Base-by-base conservation (phyloP, 495 filamentous ascomycete genomes). In the Aspergillus diversus region DNA sequence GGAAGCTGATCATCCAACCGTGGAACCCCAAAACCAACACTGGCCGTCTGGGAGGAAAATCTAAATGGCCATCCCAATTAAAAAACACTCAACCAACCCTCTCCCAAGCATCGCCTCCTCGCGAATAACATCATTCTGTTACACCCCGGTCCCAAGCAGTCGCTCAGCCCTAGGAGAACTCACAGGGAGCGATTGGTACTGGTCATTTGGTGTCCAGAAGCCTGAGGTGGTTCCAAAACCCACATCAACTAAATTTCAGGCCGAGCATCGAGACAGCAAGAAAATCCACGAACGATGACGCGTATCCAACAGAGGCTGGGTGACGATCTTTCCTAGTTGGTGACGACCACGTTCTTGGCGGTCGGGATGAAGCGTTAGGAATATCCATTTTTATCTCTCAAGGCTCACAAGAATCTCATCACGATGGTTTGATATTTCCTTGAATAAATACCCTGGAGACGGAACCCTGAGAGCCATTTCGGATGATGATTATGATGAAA, bases 301-400 rank as follows among this genome's bases (percentile, higher is more conserved):
- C 51, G 50, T 53, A 33, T 32, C 27, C 51, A 12, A 33, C 33
- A 12, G 13, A 34, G 16, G 12, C 15, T 21, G 13, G 33, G 27
- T 27, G 27, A 12, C 15, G 51, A 33, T 54, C 51, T 11, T 34
- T 33, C 11, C 31, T 34, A 5, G 32, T 11, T 54, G 51, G 51
- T 54, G 51, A 54, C 51, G 27, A 54, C 51, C 51, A 54, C 51
- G 33, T 54, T 54, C 51, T 54, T 54, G 51, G 51, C 51, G 27
- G 11, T 33, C 27, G 27, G 47, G 16, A 8, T 17, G 9, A 21
- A 27, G 47, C 21, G 16, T 12, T 43, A 4, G 11, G 39, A 11
- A 43, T 43, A 13, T 43, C 5, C 4, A 43, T 43, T 43, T 43
- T 6, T 43, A 43, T 43, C 39, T 4, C 39, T 11, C 11, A 43